phyloP scores from a whole-genome alignment of 352 stramenopile species.

The Thraustochytrium sp. region DNA sequence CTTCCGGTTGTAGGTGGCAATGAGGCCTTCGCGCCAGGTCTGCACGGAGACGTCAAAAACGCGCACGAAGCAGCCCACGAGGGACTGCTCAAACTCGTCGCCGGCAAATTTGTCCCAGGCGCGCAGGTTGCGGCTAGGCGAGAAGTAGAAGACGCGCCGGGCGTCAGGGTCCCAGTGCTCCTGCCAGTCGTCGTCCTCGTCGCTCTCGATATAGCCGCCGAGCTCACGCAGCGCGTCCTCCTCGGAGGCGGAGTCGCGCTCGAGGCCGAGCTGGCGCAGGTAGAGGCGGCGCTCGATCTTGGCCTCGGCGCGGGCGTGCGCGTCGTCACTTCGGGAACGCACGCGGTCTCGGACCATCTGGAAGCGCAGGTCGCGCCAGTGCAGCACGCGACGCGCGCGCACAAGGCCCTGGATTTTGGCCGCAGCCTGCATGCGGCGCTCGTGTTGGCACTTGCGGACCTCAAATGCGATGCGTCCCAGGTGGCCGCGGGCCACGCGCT shows the following conservation, averaged over 20 bases:
- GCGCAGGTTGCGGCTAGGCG: constrained; percentile 38
- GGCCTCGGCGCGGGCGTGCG: background rate
- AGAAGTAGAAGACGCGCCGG: constrained; percentile 33
- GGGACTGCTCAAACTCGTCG: constrained; percentile 45
- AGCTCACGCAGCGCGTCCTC: background rate
- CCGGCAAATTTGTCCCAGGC: constrained; percentile 16
- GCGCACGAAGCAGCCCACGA: constrained; percentile 46
- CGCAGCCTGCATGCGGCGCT: background rate
- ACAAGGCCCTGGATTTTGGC: constrained; percentile 34
- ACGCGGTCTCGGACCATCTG: background rate
- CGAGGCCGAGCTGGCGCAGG: constrained; percentile 14
- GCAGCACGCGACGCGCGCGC: background rate
- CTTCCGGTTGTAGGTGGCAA: constrained; percentile 48
- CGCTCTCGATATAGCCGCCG: constrained; percentile 20
- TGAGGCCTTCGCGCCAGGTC: constrained; percentile 43
- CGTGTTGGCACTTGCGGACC: background rate
- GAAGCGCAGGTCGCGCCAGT: constrained; percentile 38
- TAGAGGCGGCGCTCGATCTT: background rate
- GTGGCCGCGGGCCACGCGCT: background rate
- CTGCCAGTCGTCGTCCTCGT: constrained; percentile 47
- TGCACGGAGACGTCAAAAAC: constrained; percentile 44
- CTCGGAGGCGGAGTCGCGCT: background rate
- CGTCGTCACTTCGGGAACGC: background rate
- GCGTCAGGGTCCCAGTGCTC: constrained; percentile 42
- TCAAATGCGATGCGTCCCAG: background rate